Conservation (phyloP, 2,329 filamentous ascomycete species). For the Xylariaceae sp. region DNA sequence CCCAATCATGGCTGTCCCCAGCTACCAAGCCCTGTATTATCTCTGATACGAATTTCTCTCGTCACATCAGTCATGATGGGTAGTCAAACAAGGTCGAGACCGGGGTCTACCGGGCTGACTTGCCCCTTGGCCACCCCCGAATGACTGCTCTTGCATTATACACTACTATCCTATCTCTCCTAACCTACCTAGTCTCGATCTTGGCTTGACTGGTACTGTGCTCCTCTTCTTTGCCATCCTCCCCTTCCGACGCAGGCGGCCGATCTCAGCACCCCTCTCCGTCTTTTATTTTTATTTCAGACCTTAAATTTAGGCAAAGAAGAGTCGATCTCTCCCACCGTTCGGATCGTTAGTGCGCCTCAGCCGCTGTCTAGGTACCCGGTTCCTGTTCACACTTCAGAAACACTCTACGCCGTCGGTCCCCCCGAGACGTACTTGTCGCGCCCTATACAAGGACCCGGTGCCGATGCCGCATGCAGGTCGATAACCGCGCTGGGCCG, state of each 20-base stretch:
- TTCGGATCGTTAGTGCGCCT: constrained; percentile 21
- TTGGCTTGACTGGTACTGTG: constrained; percentile 13
- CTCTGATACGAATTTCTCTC: constrained; percentile 16
- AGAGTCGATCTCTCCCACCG: constrained; percentile 7
- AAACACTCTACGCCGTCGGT: constrained; percentile 1
- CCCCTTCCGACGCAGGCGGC: constrained; percentile 27
- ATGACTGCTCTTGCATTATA: constrained; percentile 25
- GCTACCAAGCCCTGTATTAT: constrained; percentile 20
- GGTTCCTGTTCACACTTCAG: constrained; percentile 3
- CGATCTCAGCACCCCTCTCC: constrained; percentile 18
- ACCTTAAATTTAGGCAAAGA: constrained; percentile 14
- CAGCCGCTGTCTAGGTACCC: not conserved
- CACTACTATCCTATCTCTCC: constrained; percentile 8
- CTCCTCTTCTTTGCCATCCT: constrained; percentile 24
- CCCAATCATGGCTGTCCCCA: constrained; percentile 27
- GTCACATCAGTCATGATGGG: constrained; percentile 27
- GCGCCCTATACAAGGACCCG: constrained; percentile 6
- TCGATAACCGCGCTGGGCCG: constrained; percentile 21
- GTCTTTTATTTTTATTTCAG: constrained; percentile 16
- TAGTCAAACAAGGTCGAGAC: constrained; percentile 24
- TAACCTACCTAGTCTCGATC: constrained; percentile 16
- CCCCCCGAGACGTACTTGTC: constrained; percentile 1
- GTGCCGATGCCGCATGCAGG: constrained; percentile 26
- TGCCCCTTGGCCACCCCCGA: constrained; percentile 14
- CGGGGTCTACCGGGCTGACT: constrained; percentile 21